A percentile compares a stretch with the other conserved stretches of the same genome.
These are phyloP conservation scores for Ceratobasidium sp. DNA, from an alignment of 1,284 basidiomycete species.

Conservation along the genomic window DNA sequence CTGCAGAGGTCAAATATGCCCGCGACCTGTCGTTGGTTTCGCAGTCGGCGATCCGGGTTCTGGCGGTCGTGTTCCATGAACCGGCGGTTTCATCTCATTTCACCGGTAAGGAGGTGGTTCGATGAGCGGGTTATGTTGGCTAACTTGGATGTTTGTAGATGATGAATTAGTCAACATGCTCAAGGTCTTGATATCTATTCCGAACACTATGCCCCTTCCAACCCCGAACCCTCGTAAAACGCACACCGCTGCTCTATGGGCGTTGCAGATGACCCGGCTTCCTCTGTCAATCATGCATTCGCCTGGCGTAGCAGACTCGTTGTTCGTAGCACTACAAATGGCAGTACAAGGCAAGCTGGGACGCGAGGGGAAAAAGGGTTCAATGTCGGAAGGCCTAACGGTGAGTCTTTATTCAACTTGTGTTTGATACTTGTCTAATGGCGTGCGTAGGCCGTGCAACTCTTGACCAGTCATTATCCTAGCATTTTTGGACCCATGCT, in stretches of 20 bases:
- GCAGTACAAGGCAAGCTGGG: constrained; percentile 84
- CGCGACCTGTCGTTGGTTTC: constrained; percentile 76
- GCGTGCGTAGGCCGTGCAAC: constrained; percentile 46
- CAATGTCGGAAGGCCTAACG: constrained; percentile 71
- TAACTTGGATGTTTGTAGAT: constrained; percentile 63
- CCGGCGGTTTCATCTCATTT: constrained; percentile 70
- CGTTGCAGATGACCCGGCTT: constrained; percentile 74
- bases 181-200: constrained; percentile 72
- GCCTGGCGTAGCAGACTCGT: constrained; percentile 66
- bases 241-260: constrained; percentile 75
- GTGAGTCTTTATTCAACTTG: too few relatives aligned
- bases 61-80: constrained; percentile 67
- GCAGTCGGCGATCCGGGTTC: constrained; percentile 72
- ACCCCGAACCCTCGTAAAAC: constrained; percentile 86
- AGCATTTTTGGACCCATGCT: constrained; percentile 36
- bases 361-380: constrained; percentile 85
- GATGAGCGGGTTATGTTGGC: too few relatives aligned
- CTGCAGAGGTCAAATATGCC: constrained; percentile 77
- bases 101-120: constrained; percentile 66
- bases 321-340: constrained; percentile 73
- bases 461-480: constrained; percentile 43
- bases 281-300: constrained; percentile 64
- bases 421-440: neutral
- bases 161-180: constrained; percentile 68
- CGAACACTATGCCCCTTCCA: constrained; percentile 70